phyloP scores from a whole-genome alignment of 2,329 filamentous ascomycete genomes.

The Xylariaceae sp. region DNA sequence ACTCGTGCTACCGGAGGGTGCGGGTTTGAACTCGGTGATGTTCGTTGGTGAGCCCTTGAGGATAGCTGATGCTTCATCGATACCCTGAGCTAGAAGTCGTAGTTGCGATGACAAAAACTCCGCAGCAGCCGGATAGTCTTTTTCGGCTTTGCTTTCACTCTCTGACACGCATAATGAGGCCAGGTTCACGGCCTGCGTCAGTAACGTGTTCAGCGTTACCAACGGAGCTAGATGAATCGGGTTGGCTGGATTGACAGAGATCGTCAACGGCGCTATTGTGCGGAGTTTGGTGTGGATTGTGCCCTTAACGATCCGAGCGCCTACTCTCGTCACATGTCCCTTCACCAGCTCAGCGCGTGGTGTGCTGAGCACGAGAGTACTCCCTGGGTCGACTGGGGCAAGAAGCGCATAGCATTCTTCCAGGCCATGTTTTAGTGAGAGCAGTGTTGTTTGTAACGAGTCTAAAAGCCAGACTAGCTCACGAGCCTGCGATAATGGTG shows the following conservation, averaged over 20 bases:
- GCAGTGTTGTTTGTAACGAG: slow-evolving; percentile 45
- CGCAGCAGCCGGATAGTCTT: slow-evolving; percentile 40
- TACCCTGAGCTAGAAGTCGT: slow-evolving; percentile 49
- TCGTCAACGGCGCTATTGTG: slow-evolving; percentile 52
- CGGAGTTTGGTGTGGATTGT: slow-evolving; percentile 72
- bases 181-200: slow-evolving; percentile 79
- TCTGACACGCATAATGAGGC: slow-evolving; percentile 72
- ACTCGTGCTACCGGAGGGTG: neutral
- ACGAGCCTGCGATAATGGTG: slow-evolving; percentile 30
- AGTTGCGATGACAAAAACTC: slow-evolving; percentile 54
- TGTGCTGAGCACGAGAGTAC: slow-evolving; percentile 84
- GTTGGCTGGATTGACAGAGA: slow-evolving; percentile 44
- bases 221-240: slow-evolving; percentile 63
- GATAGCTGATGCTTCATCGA: slow-evolving; percentile 46
- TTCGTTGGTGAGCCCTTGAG: slow-evolving; percentile 49
- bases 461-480: slow-evolving; percentile 52
- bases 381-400: slow-evolving; percentile 76
- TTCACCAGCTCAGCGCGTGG: slow-evolving; percentile 85
- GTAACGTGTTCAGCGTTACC: slow-evolving; percentile 64
- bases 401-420: slow-evolving; percentile 86
- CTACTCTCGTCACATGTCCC: slow-evolving; percentile 83
- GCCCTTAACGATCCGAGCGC: slow-evolving; percentile 86
- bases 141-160: slow-evolving; percentile 9
- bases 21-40: slow-evolving; percentile 22
- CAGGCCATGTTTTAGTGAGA: slow-evolving; percentile 58